Evolutionary conservation across 1,284 basidiomycete species (phyloP).

Genomic region (Cutaneotrichosporon sp.): DNA sequence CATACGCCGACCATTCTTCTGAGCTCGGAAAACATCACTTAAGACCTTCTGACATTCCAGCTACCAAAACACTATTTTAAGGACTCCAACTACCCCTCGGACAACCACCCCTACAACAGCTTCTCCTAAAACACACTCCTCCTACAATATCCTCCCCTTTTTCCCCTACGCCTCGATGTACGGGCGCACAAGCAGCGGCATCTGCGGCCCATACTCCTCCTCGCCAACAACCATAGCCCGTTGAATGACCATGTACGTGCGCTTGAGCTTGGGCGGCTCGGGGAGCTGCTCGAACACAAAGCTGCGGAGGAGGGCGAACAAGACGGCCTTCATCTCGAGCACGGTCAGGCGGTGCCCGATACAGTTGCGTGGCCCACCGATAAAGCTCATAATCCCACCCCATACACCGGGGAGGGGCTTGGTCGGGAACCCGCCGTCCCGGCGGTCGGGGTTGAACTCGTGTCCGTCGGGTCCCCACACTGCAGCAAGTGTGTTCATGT

Average conservation of each 20-base stretch:
- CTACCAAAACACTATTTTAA: too few relatives aligned
- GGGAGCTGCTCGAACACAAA: constrained; percentile 27
- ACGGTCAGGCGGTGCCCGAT: constrained; percentile 71
- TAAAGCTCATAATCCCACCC: constrained; percentile 67
- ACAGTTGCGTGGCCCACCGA: constrained; percentile 65
- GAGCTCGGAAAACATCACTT: too few relatives aligned
- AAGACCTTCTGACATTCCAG: too few relatives aligned
- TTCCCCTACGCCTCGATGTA: neutral
- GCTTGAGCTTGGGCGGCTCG: constrained; percentile 16
- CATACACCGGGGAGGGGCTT: constrained; percentile 62
- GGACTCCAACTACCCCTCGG: too few relatives aligned
- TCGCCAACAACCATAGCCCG: constrained; percentile 14
- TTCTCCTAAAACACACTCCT: neutral
- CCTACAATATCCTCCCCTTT: too few relatives aligned
- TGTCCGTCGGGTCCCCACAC: constrained; percentile 70
- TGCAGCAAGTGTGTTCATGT: constrained; percentile 61
- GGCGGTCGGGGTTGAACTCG: constrained; percentile 58
- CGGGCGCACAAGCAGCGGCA: constrained; percentile 19
- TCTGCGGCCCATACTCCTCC: constrained; percentile 18
- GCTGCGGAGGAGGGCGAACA: constrained; percentile 51
- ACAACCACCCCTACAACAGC: too few relatives aligned
- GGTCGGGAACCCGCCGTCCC: constrained; percentile 35
- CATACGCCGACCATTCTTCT: too few relatives aligned
- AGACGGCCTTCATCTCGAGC: constrained; percentile 56
- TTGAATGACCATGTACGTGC: neutral